These are phyloP conservation scores for Davidsoniella virescens DNA, from an alignment of 2,329 filamentous ascomycete species.

Conservation along the genomic window DNA sequence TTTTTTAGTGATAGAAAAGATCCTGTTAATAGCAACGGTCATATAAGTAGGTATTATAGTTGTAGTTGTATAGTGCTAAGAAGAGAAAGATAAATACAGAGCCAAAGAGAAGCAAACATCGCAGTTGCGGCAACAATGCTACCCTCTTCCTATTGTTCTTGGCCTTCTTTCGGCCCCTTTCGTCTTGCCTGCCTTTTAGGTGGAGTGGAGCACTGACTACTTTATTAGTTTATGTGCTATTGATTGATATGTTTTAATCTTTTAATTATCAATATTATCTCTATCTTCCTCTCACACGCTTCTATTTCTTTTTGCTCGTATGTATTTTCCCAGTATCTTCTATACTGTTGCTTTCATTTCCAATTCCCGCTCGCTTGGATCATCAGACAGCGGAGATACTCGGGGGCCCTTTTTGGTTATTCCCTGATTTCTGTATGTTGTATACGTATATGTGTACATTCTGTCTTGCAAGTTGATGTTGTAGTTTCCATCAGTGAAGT, in stretches of 20 bases:
- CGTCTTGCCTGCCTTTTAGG: too few species aligned
- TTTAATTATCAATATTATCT: not conserved
- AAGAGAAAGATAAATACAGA: too few species aligned
- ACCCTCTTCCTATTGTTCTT: not conserved
- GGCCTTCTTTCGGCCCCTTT: not conserved
- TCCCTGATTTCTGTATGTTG: not conserved
- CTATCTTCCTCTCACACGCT: too few species aligned
- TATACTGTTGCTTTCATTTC: constrained; percentile 1
- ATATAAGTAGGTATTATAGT: too few species aligned
- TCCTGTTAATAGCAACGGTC: too few species aligned
- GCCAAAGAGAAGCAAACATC: too few species aligned
- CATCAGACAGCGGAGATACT: not conserved
- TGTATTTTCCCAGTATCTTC: not conserved
- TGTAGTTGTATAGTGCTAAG: too few species aligned
- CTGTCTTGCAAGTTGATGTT: too few species aligned
- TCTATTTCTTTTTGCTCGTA: not conserved
- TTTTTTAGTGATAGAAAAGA: too few species aligned
- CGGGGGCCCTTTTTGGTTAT: not conserved
- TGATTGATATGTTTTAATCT: not conserved
- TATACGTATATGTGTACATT: too few species aligned
- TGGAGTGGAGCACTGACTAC: too few species aligned
- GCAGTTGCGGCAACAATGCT: not conserved
- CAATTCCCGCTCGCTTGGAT: constrained; percentile 4
- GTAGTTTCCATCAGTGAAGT: not conserved
- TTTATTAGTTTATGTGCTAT: not conserved